phyloP scores from a whole-genome alignment of 2,329 filamentous ascomycete genomes.

The Colletotrichum trifolii region DNA sequence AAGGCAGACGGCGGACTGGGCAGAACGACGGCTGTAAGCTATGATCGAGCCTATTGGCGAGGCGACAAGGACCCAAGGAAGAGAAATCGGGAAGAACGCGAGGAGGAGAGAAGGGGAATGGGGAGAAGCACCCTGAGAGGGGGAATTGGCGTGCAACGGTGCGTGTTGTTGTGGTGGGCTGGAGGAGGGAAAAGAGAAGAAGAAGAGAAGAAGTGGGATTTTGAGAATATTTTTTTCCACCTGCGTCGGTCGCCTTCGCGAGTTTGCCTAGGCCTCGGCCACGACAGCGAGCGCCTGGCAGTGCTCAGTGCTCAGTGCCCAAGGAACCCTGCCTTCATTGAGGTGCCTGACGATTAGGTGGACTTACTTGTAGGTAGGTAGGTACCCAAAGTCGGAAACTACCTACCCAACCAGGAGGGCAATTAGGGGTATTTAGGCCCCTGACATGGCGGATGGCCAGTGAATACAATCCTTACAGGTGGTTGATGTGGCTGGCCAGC shows the following conservation, averaged over 20 bases:
- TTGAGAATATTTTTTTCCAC: slow-evolving; percentile 36
- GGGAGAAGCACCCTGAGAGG: slow-evolving; percentile 52
- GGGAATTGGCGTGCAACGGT: slow-evolving; percentile 57
- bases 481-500: too few relatives aligned
- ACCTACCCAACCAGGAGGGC: too few relatives aligned
- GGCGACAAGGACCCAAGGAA: slow-evolving; percentile 43
- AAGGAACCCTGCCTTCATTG: too few relatives aligned
- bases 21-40: slow-evolving; percentile 37
- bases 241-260: slow-evolving; percentile 19
- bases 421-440: too few relatives aligned
- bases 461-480: too few relatives aligned
- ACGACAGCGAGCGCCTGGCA: too few relatives aligned
- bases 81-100: slow-evolving; percentile 46
- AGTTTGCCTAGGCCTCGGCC: slow-evolving; percentile 25
- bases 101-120: slow-evolving; percentile 45
- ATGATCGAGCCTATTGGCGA: slow-evolving; percentile 37
- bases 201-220: slow-evolving; percentile 35
- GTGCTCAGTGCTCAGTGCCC: too few relatives aligned
- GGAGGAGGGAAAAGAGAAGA: slow-evolving; percentile 33
- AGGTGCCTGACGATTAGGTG: too few relatives aligned
- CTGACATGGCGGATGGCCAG: too few relatives aligned
- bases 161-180: slow-evolving; percentile 45
- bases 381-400: too few relatives aligned
- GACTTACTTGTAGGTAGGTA: too few relatives aligned
- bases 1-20: slow-evolving; percentile 17